phyloP scores from a whole-genome alignment of 2,329 filamentous ascomycete genomes.

The Hymenoscyphus infarciens region DNA sequence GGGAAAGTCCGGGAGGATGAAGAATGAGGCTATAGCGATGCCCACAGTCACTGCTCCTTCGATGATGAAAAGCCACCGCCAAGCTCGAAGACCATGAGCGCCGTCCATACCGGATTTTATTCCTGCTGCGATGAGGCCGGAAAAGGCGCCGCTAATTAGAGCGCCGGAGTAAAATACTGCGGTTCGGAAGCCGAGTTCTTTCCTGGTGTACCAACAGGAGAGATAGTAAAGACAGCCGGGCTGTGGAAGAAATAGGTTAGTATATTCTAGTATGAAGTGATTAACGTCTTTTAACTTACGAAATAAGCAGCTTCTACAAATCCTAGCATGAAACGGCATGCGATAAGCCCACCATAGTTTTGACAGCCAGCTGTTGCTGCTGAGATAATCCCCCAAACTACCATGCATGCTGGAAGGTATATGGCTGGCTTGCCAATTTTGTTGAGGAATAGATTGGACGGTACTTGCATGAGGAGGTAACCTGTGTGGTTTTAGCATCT shows the following conservation, averaged over 20 bases:
- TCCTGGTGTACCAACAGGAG: conserved; percentile 65
- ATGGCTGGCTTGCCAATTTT: conserved; percentile 47
- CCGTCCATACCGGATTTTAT: conserved; percentile 65
- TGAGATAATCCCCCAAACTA: conserved; percentile 48
- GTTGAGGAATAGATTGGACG: conserved; percentile 47
- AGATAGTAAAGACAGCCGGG: conserved; percentile 56
- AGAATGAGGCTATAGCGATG: conserved; percentile 54
- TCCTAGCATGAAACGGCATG: conserved; percentile 48
- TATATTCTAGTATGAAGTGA: neutral
- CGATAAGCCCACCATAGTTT: conserved; percentile 44
- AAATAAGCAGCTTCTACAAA: conserved; percentile 55
- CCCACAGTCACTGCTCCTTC: conserved; percentile 63
- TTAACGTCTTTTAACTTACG: conserved; percentile 30
- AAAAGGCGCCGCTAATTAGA: conserved; percentile 68
- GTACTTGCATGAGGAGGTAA: conserved; percentile 43
- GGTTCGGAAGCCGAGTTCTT: conserved; percentile 63
- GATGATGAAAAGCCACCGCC: conserved; percentile 67
- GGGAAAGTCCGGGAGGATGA: conserved; percentile 66
- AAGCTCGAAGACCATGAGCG: conserved; percentile 53
- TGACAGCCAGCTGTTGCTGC: conserved; percentile 47
- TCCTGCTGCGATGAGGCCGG: conserved; percentile 60
- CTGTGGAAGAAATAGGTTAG: conserved; percentile 2
- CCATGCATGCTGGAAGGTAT: conserved; percentile 49
- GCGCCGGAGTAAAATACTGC: conserved; percentile 65
- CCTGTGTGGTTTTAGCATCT: conserved; percentile 13